Evolutionary conservation across 805 yeast species (phyloP).

Genomic region (Henningerozyma blattae): DNA sequence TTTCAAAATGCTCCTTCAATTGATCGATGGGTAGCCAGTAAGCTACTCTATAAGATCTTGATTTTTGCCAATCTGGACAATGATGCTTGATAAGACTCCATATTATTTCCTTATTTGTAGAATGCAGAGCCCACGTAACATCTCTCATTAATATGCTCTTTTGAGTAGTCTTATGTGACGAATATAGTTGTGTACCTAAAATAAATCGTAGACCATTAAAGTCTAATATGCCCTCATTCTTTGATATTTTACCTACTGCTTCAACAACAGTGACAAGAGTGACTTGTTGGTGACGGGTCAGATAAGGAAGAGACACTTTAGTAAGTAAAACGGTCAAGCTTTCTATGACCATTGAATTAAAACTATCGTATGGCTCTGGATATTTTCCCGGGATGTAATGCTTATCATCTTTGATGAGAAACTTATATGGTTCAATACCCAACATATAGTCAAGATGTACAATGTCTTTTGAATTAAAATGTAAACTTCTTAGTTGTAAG

Average conservation of each 20-base stretch:
- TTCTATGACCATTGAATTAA: slow-evolving; percentile 32
- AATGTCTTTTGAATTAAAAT: slow-evolving; percentile 27
- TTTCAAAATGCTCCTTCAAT: slow-evolving; percentile 45
- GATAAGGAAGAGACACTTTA: slow-evolving; percentile 56
- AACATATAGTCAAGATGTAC: slow-evolving; percentile 22
- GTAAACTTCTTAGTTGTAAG: slow-evolving; percentile 41
- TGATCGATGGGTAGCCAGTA: slow-evolving; percentile 52
- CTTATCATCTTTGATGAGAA: slow-evolving; percentile 13
- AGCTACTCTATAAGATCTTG: slow-evolving; percentile 48
- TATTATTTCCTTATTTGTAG: slow-evolving; percentile 62
- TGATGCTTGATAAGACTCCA: slow-evolving; percentile 31
- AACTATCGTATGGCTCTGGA: slow-evolving; percentile 31
- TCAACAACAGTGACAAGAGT: slow-evolving; percentile 65
- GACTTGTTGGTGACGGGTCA: slow-evolving; percentile 86
- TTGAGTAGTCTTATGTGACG: slow-evolving; percentile 40
- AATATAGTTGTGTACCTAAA: slow-evolving; percentile 58
- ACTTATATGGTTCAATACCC: slow-evolving; percentile 19
- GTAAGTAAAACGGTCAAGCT: slow-evolving; percentile 48
- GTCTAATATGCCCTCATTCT: slow-evolving; percentile 25
- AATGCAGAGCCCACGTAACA: slow-evolving; percentile 76
- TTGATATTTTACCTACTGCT: slow-evolving; percentile 44
- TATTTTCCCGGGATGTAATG: slow-evolving; percentile 15
- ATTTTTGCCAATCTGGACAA: slow-evolving; percentile 45
- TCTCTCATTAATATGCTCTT: slow-evolving; percentile 61
- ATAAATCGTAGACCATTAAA: slow-evolving; percentile 59